Evolutionary conservation across 345 rosid genomes (phyloP), one percentile per base, ranked within the genome.

Genomic region (Hibiscus tridactylites): DNA sequence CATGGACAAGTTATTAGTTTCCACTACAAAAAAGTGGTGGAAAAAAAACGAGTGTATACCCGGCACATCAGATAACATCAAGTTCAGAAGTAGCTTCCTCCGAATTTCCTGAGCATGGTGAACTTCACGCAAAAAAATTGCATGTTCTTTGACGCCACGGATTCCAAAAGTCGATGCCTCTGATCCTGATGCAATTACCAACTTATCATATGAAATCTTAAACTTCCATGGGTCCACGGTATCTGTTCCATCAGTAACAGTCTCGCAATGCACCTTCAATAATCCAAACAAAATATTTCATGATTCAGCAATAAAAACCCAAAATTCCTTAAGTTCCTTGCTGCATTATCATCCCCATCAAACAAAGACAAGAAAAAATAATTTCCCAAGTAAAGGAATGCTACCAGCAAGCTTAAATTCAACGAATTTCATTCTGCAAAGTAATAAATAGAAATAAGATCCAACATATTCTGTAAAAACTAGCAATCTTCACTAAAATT

Each of bases 71-170:
- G 97, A 92, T n/a, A 95, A 85, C 99, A 95, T 95, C 81, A 92
- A 81, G 76, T 95, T 95, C 2, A 95, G 78, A 42, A 92, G 99
- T 53, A 95, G 83, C 83, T 85, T 95, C 73, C 97, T 81, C 13
- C 96, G 96, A 62, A 95, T 90, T 79, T 92, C 99, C 80, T 88
- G 96, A 74, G 97, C 99, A 81, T 94, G 99, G 53, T 84, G 83
- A 78, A 92, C 97, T 80, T 95, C 99, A 19, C 97, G 88, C 26
- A 92, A 91, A 66, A 95, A 95, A 24, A 82, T 85, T 0, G 97
- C 97, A 49, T 92, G 85, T 47, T 92, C 96, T 31, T 73, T 35
- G 50, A 90, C 97, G 11, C 97, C 96, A 0, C 79, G 79, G 67
- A 95, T 95, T 59, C 97, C 99, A 73, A 95, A 95, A 3, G 99